These are phyloP conservation scores for Gossypium schwendimanii DNA, from an alignment of 441 rosid species.

Conservation along the genomic window DNA sequence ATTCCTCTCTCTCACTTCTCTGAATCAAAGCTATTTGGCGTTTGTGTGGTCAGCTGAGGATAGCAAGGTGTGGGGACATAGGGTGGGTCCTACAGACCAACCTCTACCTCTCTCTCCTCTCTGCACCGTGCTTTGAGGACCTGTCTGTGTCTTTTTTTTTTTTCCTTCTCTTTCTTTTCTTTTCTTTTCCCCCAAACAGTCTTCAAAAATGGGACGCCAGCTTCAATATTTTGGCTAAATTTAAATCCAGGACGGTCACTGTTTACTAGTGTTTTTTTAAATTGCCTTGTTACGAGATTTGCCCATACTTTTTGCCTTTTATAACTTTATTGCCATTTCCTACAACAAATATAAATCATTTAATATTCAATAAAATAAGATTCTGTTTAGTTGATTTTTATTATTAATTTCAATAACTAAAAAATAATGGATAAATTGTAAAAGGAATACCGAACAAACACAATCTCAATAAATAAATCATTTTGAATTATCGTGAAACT, in stretches of 20 bases:
- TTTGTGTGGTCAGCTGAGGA: slow-evolving; percentile 16
- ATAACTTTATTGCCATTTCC: background rate
- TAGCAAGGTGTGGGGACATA: slow-evolving; percentile 11
- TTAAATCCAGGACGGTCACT: background rate
- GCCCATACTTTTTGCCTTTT: background rate
- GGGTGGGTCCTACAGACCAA: slow-evolving; percentile 10
- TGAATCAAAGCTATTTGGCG: slow-evolving; percentile 11
- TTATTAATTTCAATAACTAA: background rate
- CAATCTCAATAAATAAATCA: background rate
- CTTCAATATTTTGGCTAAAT: background rate
- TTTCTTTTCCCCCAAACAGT: background rate
- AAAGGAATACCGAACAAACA: background rate
- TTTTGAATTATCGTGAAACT: too few species aligned
- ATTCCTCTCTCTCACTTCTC: background rate
- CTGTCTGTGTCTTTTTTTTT: background rate
- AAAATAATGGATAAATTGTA: background rate
- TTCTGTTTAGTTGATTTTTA: background rate
- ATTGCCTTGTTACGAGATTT: background rate
- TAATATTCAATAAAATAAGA: background rate
- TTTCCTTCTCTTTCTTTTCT: background rate
- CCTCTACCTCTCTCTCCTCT: background rate
- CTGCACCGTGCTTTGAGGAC: background rate
- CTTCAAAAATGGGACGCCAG: background rate
- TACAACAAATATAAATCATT: background rate
- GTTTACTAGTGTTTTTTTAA: background rate